These are phyloP conservation scores for Eimeria zaria DNA, from an alignment of 169 alveolate genomes.

Conservation along the genomic window DNA sequence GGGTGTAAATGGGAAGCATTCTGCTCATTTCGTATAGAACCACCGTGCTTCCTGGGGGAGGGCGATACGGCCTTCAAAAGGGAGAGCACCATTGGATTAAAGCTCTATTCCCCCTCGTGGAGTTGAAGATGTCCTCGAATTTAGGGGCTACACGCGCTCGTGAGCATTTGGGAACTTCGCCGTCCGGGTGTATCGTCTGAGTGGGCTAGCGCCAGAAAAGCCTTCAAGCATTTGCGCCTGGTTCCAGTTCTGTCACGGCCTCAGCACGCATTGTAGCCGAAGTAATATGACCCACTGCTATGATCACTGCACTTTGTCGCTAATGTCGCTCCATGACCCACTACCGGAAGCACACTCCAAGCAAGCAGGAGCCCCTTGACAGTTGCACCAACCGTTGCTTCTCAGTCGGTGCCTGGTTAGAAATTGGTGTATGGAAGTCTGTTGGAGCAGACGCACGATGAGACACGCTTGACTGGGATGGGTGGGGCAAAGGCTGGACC, in stretches of 20 bases:
- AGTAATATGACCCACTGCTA: not conserved
- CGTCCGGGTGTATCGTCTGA: not conserved
- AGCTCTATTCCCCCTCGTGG: not conserved
- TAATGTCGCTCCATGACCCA: not conserved
- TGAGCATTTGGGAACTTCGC: not conserved
- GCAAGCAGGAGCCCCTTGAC: slow-evolving; percentile 64
- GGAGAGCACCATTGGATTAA: not conserved
- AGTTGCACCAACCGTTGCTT: slow-evolving; percentile 16
- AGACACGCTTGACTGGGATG: slow-evolving; percentile 25
- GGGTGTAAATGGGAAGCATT: not conserved
- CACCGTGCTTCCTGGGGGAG: not conserved
- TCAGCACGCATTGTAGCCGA: not conserved
- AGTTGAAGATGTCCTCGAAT: not conserved
- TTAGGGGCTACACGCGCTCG: not conserved
- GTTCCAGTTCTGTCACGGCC: not conserved
- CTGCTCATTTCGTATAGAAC: no score
- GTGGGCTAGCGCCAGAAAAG: not conserved
- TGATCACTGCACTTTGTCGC: not conserved
- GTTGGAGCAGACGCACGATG: slow-evolving; percentile 1
- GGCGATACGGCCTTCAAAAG: not conserved
- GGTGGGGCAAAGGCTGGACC: not conserved
- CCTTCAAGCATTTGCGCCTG: not conserved
- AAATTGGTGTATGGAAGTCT: not conserved
- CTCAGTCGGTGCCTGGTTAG: not conserved
- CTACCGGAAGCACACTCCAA: slow-evolving; percentile 73